Base-by-base conservation (phyloP, 2,329 filamentous ascomycete species). In the Diaporthe ilicicola region DNA sequence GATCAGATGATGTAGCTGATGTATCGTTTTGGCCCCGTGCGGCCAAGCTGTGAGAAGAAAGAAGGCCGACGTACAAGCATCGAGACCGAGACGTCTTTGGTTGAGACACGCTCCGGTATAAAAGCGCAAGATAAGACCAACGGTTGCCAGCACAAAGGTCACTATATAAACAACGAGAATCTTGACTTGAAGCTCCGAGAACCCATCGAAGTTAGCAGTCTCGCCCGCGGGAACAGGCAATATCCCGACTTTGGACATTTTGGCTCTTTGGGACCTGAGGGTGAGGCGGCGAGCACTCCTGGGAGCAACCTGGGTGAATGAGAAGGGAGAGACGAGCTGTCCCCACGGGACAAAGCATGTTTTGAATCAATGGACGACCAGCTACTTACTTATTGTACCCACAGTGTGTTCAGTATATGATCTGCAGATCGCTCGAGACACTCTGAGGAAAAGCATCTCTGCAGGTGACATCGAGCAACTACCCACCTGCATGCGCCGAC, bases 161-260 rank as follows among this genome's bases (percentile, higher is more conserved):
- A 62, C 61, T 29, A 69, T 65, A 42, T 71, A 73, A 2, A 73
- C 71, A 8, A 51, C 59, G 37, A 73, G 44, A 19, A 73, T 71
- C 4, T 29, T 65, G 51, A 54, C 37, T 22, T 73, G 71, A 22
- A 73, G 71, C 17, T 69, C 56, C 24, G 71, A 73, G 12, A 64
- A 48, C 39, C 71, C 46, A 6, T 69, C 39, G 44, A 73, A 73
- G 1, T 69, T 56, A 15, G 64, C 4, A 24, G 56, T 61, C 39
- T 71, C 56, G 4, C 71, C 71, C 29, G 17, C 27, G 8, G 71
- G 71, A 8, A 37, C 69, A 34, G 69, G 69, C 56, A 71, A 15
- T 37, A 73, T 50, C 46, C 71, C 71, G 42, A 66, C 55, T 29
- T 61, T 56, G 8, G 69, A 59, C 71, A 73, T 73, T 7, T n/a